A percentile compares a stretch with the other conserved stretches of the same genome.
phyloP scores from a whole-genome alignment of 1,284 basidiomycete species.

The Thelephora terrestris region DNA sequence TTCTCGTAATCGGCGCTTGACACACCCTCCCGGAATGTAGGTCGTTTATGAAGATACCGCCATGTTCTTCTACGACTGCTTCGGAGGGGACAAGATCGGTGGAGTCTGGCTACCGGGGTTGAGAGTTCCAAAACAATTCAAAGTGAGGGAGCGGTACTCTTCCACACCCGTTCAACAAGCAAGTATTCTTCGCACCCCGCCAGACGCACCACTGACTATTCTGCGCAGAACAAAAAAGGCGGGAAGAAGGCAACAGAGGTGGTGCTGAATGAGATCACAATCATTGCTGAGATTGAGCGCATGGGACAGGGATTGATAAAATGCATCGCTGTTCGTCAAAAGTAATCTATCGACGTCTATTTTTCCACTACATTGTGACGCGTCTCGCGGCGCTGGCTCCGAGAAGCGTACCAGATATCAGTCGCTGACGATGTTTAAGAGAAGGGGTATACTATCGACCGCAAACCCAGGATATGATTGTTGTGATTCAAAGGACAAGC shows the following conservation, averaged over 20 bases:
- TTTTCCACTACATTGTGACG: too few relatives aligned
- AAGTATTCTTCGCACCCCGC: conserved; percentile 12
- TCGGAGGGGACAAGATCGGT: conserved; percentile 76
- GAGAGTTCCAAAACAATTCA: conserved; percentile 52
- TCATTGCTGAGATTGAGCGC: conserved; percentile 74
- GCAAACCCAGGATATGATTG: too few relatives aligned
- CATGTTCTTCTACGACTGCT: conserved; percentile 77
- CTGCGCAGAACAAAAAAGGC: conserved; percentile 25
- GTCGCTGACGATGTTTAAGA: too few relatives aligned
- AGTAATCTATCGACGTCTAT: not conserved
- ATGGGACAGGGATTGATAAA: conserved; percentile 67
- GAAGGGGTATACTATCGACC: too few relatives aligned
- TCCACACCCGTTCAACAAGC: conserved; percentile 40
- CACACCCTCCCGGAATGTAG: conserved; percentile 32
- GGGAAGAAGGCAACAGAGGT: conserved; percentile 57
- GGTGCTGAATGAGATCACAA: conserved; percentile 55
- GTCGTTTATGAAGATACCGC: conserved; percentile 71
- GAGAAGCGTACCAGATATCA: too few relatives aligned
- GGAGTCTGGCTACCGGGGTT: conserved; percentile 81
- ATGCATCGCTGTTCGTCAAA: conserved; percentile 29
- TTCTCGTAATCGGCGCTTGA: conserved; percentile 4
- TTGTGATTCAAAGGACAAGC: too few relatives aligned
- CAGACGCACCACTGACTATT: not conserved
- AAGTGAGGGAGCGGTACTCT: conserved; percentile 78
- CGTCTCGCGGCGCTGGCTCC: too few relatives aligned